Base-by-base conservation (phyloP, 2,329 filamentous ascomycete genomes). In the Pseudogymnoascus sp. region DNA sequence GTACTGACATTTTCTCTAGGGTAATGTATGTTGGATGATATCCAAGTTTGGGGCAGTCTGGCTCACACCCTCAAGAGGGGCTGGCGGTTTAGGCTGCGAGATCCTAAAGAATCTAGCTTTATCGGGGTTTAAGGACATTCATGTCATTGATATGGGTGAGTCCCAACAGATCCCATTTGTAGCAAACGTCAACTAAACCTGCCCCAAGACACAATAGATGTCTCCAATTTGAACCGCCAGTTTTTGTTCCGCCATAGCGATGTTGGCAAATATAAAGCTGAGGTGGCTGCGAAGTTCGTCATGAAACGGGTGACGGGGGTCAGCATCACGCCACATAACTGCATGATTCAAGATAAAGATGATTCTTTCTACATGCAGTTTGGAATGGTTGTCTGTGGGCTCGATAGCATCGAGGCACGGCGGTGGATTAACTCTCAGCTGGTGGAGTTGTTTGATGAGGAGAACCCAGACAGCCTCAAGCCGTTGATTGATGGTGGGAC, bases 361-460 rank as follows among this genome's bases (percentile, higher is more conserved):
- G 90, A 96, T 72, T 87, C 89, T 65, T 99, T 97, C 75, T 99
- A 99, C 77, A 93, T 93, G 86, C 91, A 97, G 71, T 99, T 99
- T 76, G 91, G 91, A 74, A 84, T 97, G 63, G 85, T 99, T 59
- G 86, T 99, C 53, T 99, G 95, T 74, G 95, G 96, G 1, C 80
- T 99, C 21, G 95, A 99, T 81, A 96, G 91, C 74, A 95, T 99
- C 70, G 95, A 99, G 77, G 95, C 95, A 42, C 85, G 95, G n/a
- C 84, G 95, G 65, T 99, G 96, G 96, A 99, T 99, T 76, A 99
- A 99, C 74, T 88, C 93, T 61, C 97, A 89, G 16, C 81, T 99
- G 3, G 88, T 97, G 26, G 88, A 88, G 64, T 91, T 99, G 83
- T 91, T 96, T 4, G 93, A 97, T 71, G 82, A 84, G 65, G 86